Evolutionary conservation across 1,284 basidiomycete species (phyloP).

Genomic region (Leccinum discolor): DNA sequence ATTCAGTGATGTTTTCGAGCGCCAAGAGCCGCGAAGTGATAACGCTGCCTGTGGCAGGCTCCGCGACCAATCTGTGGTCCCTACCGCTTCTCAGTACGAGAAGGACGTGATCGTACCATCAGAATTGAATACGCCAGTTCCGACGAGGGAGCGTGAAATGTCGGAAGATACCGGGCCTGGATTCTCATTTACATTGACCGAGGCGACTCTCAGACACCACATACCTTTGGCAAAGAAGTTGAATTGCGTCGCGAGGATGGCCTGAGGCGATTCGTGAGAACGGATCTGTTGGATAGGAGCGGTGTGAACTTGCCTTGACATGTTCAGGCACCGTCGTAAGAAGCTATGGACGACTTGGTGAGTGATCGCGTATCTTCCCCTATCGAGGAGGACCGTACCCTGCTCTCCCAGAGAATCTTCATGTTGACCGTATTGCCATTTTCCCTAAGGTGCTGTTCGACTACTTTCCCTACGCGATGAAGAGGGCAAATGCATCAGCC

Average conservation of each 20-base stretch:
- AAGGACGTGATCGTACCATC: conserved; percentile 40
- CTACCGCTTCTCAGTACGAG: too few species aligned
- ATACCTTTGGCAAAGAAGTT: conserved; percentile 45
- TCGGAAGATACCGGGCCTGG: conserved; percentile 24
- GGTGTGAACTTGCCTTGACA: conserved; percentile 32
- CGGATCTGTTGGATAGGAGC: neutral
- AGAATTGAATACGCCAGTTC: conserved; percentile 61
- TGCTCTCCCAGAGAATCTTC: conserved; percentile 33
- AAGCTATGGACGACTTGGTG: conserved; percentile 14
- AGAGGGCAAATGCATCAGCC: neutral
- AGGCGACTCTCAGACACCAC: neutral
- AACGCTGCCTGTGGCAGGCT: too few species aligned
- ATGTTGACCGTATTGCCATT: conserved; percentile 34
- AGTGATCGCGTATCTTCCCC: neutral
- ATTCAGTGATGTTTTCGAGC: too few species aligned
- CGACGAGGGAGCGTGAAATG: conserved; percentile 40
- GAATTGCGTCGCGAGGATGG: conserved; percentile 40
- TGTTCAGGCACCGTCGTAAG: conserved; percentile 40
- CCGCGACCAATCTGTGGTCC: too few species aligned
- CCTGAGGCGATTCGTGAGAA: conserved; percentile 17
- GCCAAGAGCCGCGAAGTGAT: too few species aligned
- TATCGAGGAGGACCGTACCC: conserved; percentile 19
- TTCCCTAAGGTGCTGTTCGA: conserved; percentile 16
- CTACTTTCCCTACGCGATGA: conserved; percentile 29
- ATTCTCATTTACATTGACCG: conserved; percentile 10